Evolutionary conservation across 352 stramenopile genomes (phyloP).

Genomic region (Phytophthora vignae): DNA sequence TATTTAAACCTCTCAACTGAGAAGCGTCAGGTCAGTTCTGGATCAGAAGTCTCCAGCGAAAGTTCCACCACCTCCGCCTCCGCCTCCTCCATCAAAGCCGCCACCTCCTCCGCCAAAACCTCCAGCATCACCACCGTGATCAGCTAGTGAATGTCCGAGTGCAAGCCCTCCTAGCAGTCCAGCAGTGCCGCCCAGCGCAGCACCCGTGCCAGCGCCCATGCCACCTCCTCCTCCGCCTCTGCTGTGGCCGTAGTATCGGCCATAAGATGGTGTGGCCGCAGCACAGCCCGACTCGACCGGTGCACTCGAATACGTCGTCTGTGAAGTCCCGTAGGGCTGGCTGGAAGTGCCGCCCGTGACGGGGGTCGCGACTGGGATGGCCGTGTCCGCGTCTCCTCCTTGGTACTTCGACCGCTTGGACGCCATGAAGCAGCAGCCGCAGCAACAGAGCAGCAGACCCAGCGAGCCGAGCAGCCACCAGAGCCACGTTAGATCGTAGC

Average conservation of each 20-base stretch:
- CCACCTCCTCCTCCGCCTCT: slow-evolving; percentile 23
- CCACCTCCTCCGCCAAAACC: slow-evolving; percentile 26
- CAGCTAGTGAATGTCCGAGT: slow-evolving; percentile 48
- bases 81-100: slow-evolving; percentile 27
- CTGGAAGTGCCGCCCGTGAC: slow-evolving; percentile 5
- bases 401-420: slow-evolving; percentile 18
- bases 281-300: slow-evolving; percentile 24
- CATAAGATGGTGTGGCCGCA: slow-evolving; percentile 31
- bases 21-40: background rate
- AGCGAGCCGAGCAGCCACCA: slow-evolving; percentile 53
- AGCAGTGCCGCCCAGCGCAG: slow-evolving; percentile 52
- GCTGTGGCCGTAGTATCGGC: slow-evolving; percentile 23
- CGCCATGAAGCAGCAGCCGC: slow-evolving; percentile 36
- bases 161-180: slow-evolving; percentile 55
- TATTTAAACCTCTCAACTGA: slow-evolving; percentile 16
- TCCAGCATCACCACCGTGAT: slow-evolving; percentile 28
- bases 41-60: slow-evolving; percentile 64
- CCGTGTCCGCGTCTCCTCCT: background rate
- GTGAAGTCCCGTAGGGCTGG: slow-evolving; percentile 17
- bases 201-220: slow-evolving; percentile 58
- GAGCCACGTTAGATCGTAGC: slow-evolving; percentile 43
- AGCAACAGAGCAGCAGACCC: slow-evolving; percentile 37
- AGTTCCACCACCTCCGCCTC: slow-evolving; percentile 36
- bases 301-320: slow-evolving; percentile 21
- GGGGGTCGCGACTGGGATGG: slow-evolving; percentile 31